Evolutionary conservation across 78 protist genomes (phyloP).

Genomic region (slime mould (Dictyostelium discoideum)): DNA sequence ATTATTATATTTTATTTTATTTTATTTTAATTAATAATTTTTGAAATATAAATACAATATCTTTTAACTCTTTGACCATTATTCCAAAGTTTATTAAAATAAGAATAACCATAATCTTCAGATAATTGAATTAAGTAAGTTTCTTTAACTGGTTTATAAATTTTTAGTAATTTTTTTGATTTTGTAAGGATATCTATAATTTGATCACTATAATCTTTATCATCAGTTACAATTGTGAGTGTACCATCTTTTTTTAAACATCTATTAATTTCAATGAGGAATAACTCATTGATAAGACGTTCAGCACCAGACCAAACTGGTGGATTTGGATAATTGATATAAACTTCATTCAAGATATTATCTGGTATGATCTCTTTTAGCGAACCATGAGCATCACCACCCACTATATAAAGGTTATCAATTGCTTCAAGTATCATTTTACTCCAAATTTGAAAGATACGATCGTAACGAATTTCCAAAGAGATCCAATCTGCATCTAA

Average conservation of each 20-base stretch:
- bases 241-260: conserved; percentile 74
- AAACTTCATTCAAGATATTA: conserved; percentile 59
- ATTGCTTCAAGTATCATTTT: conserved; percentile 62
- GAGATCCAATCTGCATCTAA: conserved; percentile 78
- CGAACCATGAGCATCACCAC: conserved; percentile 79
- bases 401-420: conserved; percentile 67
- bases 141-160: conserved; percentile 76
- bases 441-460: conserved; percentile 84
- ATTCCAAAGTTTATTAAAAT: conserved; percentile 86
- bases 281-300: conserved; percentile 56
- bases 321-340: conserved; percentile 86
- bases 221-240: conserved; percentile 84
- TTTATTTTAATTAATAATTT: conserved; percentile 16
- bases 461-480: conserved; percentile 84
- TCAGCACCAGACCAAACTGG: conserved; percentile 87
- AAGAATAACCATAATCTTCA: conserved; percentile 87
- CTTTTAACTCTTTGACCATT: conserved; percentile 79
- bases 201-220: conserved; percentile 52
- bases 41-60: conserved; percentile 72
- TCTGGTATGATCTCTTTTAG: conserved; percentile 23
- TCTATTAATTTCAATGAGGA: conserved; percentile 66
- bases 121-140: conserved; percentile 34
- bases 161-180: conserved; percentile 10
- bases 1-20: background rate
- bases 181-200: conserved; percentile 10